Base-by-base conservation (phyloP, 2,329 filamentous ascomycete species). In the Mycogone perniciosa region DNA sequence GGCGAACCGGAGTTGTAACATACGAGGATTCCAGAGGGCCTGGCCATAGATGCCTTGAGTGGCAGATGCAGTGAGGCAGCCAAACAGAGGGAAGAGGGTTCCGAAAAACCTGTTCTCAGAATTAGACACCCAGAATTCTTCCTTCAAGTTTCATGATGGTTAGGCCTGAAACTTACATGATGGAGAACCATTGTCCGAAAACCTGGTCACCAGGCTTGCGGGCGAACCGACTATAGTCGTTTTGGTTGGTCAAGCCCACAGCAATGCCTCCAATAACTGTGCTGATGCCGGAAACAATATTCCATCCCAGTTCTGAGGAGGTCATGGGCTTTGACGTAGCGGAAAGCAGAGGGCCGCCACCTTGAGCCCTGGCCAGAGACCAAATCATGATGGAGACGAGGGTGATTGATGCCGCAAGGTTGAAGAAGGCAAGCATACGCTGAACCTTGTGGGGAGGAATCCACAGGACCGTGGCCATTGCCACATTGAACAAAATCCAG, bases 401-500 rank as follows among this genome's bases (percentile, higher is more conserved):
- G 9, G 38, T 41, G 26, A 41, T 41, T 10, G 38, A 41, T 7
- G 38, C 38, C 38, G 13, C 11, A 8, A 27, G 7, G 13, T 41
- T 41, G 26, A 41, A 41, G 38, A 41, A 7, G 26, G 11, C 7
- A 10, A 41, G 38, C 7, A 41, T 27, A 2, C 13, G 7, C 13
- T 41, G 7, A 20, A 41, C 13, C 26, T 41, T 41, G 13, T 41
- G 38, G 11, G 38, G 38, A 7, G 38, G 38, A 20, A 41, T 41
- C 11, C 26, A 41, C 4, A 41, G 26, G 7, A 41, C 26, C 11
- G 38, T 7, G 7, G 26, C 26, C 38, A 41, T 41, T 3, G 38
- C 38, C 2, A 41, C 8, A 20, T 41, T 41, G 26, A 60, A 65
- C 6, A 66, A 40, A 20, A 64, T 57, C 50, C 59, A 66, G 37